Percentiles rank a stretch among this genome's conserved stretches.
These are phyloP conservation scores for Rhizoclosmatium globosum DNA, from an alignment of 192 early-diverging fungal genomes.

Conservation along the genomic window DNA sequence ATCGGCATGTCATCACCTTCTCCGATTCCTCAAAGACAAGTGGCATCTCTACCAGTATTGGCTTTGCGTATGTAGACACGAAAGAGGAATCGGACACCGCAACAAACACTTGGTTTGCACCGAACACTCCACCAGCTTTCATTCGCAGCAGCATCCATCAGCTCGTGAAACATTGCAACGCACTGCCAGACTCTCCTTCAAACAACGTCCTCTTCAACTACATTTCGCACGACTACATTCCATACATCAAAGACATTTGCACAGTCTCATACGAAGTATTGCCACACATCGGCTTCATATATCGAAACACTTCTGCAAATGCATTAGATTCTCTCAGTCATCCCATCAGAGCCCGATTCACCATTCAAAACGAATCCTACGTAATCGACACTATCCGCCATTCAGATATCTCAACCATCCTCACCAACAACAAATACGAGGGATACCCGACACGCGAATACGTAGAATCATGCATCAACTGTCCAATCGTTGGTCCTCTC, in stretches of 20 bases:
- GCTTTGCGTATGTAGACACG: not conserved
- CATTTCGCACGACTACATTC: not conserved
- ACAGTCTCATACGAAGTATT: not conserved
- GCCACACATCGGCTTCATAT: not conserved
- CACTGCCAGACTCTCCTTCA: not conserved
- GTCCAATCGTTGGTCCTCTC: not conserved
- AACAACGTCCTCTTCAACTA: not conserved
- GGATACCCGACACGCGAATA: not conserved
- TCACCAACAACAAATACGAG: constrained; percentile 4
- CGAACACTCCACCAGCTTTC: not conserved
- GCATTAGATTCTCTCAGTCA: not conserved
- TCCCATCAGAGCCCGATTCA: not conserved
- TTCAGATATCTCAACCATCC: not conserved
- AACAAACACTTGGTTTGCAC: not conserved
- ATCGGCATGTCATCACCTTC: not conserved
- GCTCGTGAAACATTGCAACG: not conserved
- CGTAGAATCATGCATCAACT: not conserved
- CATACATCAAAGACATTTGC: not conserved
- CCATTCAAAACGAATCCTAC: not conserved
- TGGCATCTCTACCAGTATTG: not conserved
- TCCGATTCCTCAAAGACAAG: not conserved
- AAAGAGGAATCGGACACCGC: not conserved
- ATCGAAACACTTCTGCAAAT: not conserved
- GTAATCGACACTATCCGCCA: not conserved
- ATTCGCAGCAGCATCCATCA: not conserved